Conservation (phyloP, 1,284 basidiomycete species). For the Boletus calvinii region DNA sequence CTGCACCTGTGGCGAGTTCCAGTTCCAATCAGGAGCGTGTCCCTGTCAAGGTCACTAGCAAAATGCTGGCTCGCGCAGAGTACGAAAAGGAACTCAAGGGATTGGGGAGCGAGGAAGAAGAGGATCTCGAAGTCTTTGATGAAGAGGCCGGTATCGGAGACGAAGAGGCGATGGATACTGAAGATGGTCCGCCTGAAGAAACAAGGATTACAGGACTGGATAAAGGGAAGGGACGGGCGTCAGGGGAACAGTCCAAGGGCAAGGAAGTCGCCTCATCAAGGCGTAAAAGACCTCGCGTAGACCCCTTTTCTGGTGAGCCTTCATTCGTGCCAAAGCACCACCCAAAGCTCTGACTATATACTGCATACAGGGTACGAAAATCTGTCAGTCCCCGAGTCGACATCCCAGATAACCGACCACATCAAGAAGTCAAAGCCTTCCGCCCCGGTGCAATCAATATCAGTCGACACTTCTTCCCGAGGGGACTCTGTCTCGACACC, state of each 20-base stretch:
- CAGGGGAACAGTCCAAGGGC: slow-evolving; percentile 21
- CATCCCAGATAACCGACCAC: neutral
- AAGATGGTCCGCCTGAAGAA: slow-evolving; percentile 7
- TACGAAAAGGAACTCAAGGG: slow-evolving; percentile 58
- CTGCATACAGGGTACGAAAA: slow-evolving; percentile 37
- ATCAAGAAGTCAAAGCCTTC: slow-evolving; percentile 16
- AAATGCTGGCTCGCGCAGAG: slow-evolving; percentile 64
- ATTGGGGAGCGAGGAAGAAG: slow-evolving; percentile 43
- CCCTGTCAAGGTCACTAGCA: slow-evolving; percentile 59
- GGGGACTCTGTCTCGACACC: slow-evolving; percentile 10
- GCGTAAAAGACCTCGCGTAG: slow-evolving; percentile 52
- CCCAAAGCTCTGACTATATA: neutral
- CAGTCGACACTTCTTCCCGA: slow-evolving; percentile 10
- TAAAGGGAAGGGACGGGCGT: slow-evolving; percentile 45
- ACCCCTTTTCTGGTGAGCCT: slow-evolving; percentile 62
- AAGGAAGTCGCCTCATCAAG: slow-evolving; percentile 35
- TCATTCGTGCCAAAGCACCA: neutral
- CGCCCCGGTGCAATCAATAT: neutral
- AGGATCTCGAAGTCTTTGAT: slow-evolving; percentile 42
- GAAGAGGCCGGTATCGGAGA: slow-evolving; percentile 41
- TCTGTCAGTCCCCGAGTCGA: slow-evolving; percentile 5
- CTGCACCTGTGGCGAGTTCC: slow-evolving; percentile 11
- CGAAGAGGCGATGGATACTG: slow-evolving; percentile 14
- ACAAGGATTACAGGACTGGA: slow-evolving; percentile 20
- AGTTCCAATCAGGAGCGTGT: slow-evolving; percentile 32